Percentiles rank a stretch among this genome's conserved stretches.
Conservation (phyloP, 345 rosid genomes). For the Nephelium lappaceum region DNA sequence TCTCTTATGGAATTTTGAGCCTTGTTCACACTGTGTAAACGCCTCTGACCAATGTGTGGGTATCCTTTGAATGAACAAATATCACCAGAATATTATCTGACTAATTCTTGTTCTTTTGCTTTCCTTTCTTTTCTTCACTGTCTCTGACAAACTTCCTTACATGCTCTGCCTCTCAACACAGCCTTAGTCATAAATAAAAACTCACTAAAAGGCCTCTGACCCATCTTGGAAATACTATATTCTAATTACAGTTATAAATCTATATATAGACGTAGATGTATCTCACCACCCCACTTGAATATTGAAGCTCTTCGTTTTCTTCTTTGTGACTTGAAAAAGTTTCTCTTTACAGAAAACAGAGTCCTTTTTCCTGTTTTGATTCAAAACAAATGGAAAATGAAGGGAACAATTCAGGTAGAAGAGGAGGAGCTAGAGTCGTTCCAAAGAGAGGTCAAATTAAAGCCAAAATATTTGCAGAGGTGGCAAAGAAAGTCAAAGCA, state of each 20-base stretch:
- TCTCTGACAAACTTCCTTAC: too few species aligned
- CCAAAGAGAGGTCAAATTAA: conserved; percentile 38
- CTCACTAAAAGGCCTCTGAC: not conserved
- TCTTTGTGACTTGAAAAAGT: too few species aligned
- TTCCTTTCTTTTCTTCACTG: too few species aligned
- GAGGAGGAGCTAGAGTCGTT: conserved; percentile 24
- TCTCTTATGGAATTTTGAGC: not conserved
- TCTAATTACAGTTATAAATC: too few species aligned
- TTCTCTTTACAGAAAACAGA: too few species aligned
- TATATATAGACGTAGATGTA: too few species aligned
- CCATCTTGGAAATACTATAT: not conserved
- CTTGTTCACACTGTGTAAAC: conserved; percentile 6
- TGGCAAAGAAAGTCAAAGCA: conserved; percentile 8
- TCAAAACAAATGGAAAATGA: not conserved
- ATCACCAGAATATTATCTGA: not conserved
- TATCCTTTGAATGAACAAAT: not conserved
- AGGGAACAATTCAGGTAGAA: not conserved
- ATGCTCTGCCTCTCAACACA: too few species aligned
- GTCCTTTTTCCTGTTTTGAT: too few species aligned
- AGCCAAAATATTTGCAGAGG: conserved; percentile 14
- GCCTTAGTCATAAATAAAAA: too few species aligned
- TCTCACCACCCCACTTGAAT: not conserved
- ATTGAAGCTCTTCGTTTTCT: too few species aligned
- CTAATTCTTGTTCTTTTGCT: not conserved
- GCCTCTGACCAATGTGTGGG: not conserved